Evolutionary conservation across 352 stramenopile species (phyloP), one percentile per base, ranked within the genome.

Genomic region (Phytophthora fragariaefolia): DNA sequence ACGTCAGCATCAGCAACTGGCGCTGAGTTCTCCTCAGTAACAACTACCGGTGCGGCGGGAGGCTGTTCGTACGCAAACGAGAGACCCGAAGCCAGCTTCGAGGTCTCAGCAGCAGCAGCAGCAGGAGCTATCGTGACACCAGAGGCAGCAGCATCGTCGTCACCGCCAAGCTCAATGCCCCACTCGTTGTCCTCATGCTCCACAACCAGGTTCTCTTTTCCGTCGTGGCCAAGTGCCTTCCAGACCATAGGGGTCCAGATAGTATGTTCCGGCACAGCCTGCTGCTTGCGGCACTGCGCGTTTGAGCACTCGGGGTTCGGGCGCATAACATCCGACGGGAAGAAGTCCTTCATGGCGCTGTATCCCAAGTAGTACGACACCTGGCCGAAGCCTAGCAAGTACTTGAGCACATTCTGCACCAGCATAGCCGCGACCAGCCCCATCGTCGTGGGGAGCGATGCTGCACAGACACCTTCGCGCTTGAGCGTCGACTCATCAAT

Each of bases 361-460:
- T 96, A 97, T 30, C 87, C 87, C 26, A 96, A 56, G 47, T 95
- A 96, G 68, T 97, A 97, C 49, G 89, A 92, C 23, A 96, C 76
- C 42, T 96, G 85, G 4, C 90, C 90, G 57, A 97, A 97, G 20
- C 69, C 67, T 2, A 97, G 69, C 13, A 97, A 56, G 49, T 88
- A 92, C 76, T 97, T 97, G 27, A 97, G 81, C 51, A 83, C 80
- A 62, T 97, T 97, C 62, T 97, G 90, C 54, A 96, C 89, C 12
- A 97, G 74, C 63, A 97, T 56, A 13, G 87, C 86, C 7, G 90
- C 89, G 4, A 97, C 85, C 13, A 97, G 82, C 12, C 89, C 87
- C 89, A 97, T 97, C 23, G 90, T 97, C 27, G 90, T 97, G 6
- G 90, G 90, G 42, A 97, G 70, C 26, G 90, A 97, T 6, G 90